A percentile compares a stretch with the other conserved stretches of the same genome.
phyloP scores from a whole-genome alignment of 176 grass and related monocot species.

The Phragmites australis region DNA sequence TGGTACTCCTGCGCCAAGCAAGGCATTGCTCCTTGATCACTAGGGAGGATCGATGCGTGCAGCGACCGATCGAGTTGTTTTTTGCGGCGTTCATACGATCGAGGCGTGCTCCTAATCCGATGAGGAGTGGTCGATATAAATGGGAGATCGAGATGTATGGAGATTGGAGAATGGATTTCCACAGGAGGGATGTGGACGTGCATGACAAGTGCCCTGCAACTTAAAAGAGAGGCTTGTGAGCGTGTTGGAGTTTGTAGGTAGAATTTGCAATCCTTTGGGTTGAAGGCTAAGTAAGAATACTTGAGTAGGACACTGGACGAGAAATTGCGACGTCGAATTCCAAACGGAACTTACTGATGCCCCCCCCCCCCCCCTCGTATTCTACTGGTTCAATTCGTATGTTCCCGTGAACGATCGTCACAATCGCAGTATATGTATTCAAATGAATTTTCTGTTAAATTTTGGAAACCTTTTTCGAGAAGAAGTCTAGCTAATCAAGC shows the following conservation, averaged over 20 bases:
- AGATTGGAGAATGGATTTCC: constrained; percentile 19
- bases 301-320: constrained; percentile 35
- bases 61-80: background rate
- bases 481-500: no score
- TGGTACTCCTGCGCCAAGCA: constrained; percentile 54
- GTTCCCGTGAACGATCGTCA: no score
- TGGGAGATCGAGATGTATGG: constrained; percentile 32
- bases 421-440: no score
- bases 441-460: no score
- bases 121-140: constrained; percentile 41
- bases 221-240: constrained; percentile 29
- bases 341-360: constrained; percentile 9
- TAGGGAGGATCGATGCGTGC: background rate
- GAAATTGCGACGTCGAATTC: constrained; percentile 21
- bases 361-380: no score
- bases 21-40: constrained; percentile 45
- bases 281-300: constrained; percentile 68
- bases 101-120: constrained; percentile 7
- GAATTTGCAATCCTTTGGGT: constrained; percentile 50
- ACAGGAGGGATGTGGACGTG: constrained; percentile 64
- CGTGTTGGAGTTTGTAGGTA: constrained; percentile 17
- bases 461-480: no score
- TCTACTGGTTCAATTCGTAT: background rate
- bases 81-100: constrained; percentile 24
- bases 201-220: constrained; percentile 72